Evolutionary conservation across 2,329 filamentous ascomycete genomes (phyloP), one percentile per base, ranked within the genome.

Genomic region (Didymosphaeria variabile): DNA sequence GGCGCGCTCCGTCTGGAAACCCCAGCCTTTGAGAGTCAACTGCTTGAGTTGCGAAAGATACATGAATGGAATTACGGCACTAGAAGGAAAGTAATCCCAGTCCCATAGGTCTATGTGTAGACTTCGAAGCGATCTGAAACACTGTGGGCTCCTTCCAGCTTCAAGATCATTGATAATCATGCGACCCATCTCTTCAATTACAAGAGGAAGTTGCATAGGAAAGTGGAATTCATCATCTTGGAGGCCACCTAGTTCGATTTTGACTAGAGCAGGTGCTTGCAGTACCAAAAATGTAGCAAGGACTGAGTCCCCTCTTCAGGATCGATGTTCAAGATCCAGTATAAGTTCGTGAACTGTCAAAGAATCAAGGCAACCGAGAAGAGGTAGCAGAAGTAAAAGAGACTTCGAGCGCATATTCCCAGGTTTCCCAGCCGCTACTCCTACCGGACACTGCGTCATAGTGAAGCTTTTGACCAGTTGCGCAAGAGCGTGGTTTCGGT

Each of bases 241-340:
- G 40, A 44, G n/a, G n/a, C 40, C 40, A n/a, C 1, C 8, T 23
- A 49, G n/a, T 9, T 31, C 23, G 12, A 49, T 10, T 23, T 49
- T 31, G 29, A 31, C 23, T n/a, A 49, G 23, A 31, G 46, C 6
- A 31, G 46, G 29, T 17, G 26, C 46, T 23, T 49, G 23, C 4
- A 31, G 23, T 23, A 49, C 31, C 15, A 49, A 31, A 23, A 49
- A 49, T 3, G 46, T 49, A 19, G 9, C 12, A 31, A 49, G 23
- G 46, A 49, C 29, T 9, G 29, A 7, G 29, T 49, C 46, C 4
- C 23, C 29, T 49, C 23, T 23, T 32, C 31, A 3, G 32, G 46
- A 49, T n/a, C 46, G 19, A n/a, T 49, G 23, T 32, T 49, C 23
- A 31, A 49, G 46, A 49, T 49, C 29, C 23, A 31, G n/a, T n/a